Evolutionary conservation across 768 basidiomycete genomes (phyloP).

Genomic region (Russula foetens): DNA sequence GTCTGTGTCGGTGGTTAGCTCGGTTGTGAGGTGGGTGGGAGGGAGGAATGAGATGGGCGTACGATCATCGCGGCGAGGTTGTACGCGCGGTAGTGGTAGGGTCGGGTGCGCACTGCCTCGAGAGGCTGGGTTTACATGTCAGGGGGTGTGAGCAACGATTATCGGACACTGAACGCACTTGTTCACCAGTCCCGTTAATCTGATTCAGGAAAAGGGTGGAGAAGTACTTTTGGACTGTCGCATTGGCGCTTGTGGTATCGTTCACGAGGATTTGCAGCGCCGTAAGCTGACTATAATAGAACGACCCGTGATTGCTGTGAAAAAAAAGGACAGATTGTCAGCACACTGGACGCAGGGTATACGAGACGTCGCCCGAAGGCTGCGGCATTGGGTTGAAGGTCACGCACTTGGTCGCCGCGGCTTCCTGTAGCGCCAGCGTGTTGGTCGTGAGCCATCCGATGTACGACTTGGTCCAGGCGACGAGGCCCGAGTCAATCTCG

Average conservation of each 20-base stretch:
- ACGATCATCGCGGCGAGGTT: constrained; percentile 30
- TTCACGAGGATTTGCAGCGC: constrained; percentile 27
- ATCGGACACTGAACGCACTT: background rate
- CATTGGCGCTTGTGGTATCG: constrained; percentile 23
- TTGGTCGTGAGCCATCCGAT: constrained; percentile 26
- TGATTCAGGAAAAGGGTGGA: constrained; percentile 23
- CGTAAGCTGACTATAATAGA: constrained; percentile 27
- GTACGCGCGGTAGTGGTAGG: constrained; percentile 30
- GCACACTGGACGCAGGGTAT: background rate
- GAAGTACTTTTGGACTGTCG: constrained; percentile 25
- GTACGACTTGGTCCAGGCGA: constrained; percentile 25
- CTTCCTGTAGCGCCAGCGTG: constrained; percentile 20
- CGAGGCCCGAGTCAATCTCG: constrained; percentile 23
- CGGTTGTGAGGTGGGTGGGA: background rate
- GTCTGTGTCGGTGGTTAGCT: background rate
- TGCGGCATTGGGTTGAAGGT: too few relatives aligned
- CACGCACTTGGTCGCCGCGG: constrained; percentile 24
- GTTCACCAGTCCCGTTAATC: constrained; percentile 26
- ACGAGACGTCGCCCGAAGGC: background rate
- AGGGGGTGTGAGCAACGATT: background rate
- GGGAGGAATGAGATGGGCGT: background rate
- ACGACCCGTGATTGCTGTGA: constrained; percentile 29
- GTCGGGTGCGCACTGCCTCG: constrained; percentile 26
- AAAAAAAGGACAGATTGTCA: background rate
- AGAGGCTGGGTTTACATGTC: constrained; percentile 21